phyloP scores from a whole-genome alignment of 148 eudicot species.

The Chenopodium formosanum region DNA sequence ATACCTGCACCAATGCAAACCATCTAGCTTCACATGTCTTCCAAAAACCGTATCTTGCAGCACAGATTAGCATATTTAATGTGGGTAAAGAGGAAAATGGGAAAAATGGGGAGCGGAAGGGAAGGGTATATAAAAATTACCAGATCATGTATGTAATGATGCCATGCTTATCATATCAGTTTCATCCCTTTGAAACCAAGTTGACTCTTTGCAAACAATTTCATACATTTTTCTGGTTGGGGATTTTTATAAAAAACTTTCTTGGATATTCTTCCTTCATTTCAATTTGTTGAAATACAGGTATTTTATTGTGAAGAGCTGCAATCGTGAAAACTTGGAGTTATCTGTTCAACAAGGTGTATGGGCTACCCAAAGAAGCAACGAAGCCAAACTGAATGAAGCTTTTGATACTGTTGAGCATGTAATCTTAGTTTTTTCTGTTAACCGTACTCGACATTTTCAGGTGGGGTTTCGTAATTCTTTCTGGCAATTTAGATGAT shows the following conservation, averaged over 20 bases:
- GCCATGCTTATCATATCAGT: not conserved
- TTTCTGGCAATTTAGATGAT: constrained; percentile 16
- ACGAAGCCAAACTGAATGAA: constrained; percentile 96
- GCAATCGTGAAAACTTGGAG: constrained; percentile 94
- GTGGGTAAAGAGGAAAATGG: not conserved
- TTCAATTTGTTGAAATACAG: constrained; percentile 40
- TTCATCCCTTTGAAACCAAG: not conserved
- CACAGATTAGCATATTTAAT: not conserved
- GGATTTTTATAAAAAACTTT: constrained; percentile 5
- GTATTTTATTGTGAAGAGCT: constrained; percentile 98
- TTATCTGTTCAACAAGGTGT: constrained; percentile 98
- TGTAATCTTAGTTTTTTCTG: constrained; percentile 91
- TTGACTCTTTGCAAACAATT: not conserved
- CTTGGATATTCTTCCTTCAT: constrained; percentile 29
- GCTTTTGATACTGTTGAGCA: constrained; percentile 96
- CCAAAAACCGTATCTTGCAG: not conserved
- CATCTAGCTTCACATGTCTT: not conserved
- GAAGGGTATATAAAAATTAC: no score
- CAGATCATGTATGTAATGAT: not conserved
- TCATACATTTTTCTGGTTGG: not conserved
- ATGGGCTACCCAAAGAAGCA: constrained; percentile 99
- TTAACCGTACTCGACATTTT: constrained; percentile 93
- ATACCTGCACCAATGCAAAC: not conserved
- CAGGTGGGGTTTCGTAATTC: constrained; percentile 54
- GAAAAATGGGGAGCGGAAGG: not conserved